Percentiles rank a stretch among this genome's conserved stretches.
These are phyloP conservation scores for Limnomonas spitsbergensis DNA, from an alignment of 139 green algal genomes.

Conservation along the genomic window DNA sequence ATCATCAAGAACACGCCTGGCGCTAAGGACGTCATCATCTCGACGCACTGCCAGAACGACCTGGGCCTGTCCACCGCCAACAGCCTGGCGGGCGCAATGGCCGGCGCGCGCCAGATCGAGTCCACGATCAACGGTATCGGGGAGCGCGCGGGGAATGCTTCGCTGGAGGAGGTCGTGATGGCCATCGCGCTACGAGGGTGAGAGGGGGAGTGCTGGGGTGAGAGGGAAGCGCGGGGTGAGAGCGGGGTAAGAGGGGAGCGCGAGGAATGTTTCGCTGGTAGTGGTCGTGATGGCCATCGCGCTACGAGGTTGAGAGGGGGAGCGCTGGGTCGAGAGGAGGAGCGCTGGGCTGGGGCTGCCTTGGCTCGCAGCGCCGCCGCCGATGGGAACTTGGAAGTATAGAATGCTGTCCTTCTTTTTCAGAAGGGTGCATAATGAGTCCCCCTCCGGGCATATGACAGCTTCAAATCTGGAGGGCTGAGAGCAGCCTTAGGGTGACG, in stretches of 20 bases:
- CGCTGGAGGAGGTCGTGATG: conserved; percentile 94
- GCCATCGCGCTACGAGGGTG: conserved; percentile 65
- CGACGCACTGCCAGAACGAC: conserved; percentile 98
- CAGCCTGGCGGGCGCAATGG: conserved; percentile 78
- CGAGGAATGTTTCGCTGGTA: conserved; percentile 94
- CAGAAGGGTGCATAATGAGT: no score
- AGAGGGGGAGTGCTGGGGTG: not conserved
- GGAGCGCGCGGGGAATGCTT: conserved; percentile 95
- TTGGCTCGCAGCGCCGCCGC: no score
- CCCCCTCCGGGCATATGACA: no score
- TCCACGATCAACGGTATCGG: conserved; percentile 99
- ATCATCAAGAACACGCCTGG: conserved; percentile 90
- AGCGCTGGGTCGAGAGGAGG: no score
- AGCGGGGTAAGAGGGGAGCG: conserved; percentile 74
- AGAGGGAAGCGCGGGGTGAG: not conserved
- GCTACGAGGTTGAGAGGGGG: conserved; percentile 27
- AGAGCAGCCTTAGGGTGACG: no score
- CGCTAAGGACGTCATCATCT: conserved; percentile 80
- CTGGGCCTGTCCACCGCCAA: conserved; percentile 95
- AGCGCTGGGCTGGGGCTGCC: no score
- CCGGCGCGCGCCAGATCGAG: conserved; percentile 85
- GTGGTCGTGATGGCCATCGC: conserved; percentile 93
- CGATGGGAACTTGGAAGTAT: no score
- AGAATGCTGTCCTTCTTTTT: no score
- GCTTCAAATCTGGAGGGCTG: no score